Evolutionary conservation across 2,329 filamentous ascomycete genomes (phyloP).

Genomic region (Zalaria sp.): DNA sequence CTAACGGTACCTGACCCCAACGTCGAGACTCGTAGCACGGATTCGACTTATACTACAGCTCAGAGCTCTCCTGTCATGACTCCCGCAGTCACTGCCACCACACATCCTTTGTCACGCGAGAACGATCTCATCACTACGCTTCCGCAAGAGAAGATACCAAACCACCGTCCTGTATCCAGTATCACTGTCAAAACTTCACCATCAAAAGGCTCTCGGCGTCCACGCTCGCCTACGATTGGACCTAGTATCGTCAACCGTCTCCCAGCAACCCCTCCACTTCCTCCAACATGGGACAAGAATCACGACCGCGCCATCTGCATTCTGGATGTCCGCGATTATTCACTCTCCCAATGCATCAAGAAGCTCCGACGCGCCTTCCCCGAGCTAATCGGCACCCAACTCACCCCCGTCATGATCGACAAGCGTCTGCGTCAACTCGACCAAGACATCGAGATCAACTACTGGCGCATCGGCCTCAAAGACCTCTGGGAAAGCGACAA

Average conservation of each 20-base stretch:
- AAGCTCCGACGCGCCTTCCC: conserved; percentile 17
- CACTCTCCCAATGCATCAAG: conserved; percentile 13
- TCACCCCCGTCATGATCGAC: conserved; percentile 19
- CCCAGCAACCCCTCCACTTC: conserved; percentile 12
- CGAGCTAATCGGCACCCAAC: conserved; percentile 10
- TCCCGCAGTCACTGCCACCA: background rate
- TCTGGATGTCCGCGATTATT: conserved; percentile 16
- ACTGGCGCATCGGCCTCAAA: conserved; percentile 12
- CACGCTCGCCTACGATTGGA: background rate
- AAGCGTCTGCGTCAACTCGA: conserved; percentile 20
- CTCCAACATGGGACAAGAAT: conserved; percentile 13
- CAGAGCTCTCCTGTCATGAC: too few species aligned
- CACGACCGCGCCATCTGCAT: conserved; percentile 21
- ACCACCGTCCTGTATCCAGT: background rate
- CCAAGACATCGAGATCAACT: conserved; percentile 17
- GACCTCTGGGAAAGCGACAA: background rate
- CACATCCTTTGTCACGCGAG: background rate
- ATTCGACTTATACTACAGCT: too few species aligned
- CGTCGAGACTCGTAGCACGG: too few species aligned
- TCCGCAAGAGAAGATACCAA: background rate
- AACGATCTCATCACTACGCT: background rate
- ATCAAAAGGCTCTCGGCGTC: background rate
- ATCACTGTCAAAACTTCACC: background rate
- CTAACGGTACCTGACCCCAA: too few species aligned
- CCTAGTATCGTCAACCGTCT: background rate